These are phyloP conservation scores for Lepidium didymum DNA, from an alignment of 345 rosid genomes.

Conservation along the genomic window DNA sequence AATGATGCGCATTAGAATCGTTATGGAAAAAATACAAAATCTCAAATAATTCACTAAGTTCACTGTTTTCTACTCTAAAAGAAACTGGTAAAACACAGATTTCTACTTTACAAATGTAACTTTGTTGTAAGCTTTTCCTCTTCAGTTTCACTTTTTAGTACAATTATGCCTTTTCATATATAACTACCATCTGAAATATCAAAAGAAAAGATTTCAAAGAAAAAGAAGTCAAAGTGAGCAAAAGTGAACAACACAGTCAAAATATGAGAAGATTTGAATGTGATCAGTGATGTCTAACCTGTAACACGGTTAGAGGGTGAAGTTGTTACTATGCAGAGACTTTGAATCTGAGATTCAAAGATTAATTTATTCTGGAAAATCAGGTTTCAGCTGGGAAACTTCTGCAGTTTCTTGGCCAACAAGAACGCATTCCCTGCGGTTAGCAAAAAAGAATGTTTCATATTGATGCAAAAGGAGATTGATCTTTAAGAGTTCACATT, in stretches of 20 bases:
- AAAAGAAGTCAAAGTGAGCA: neutral
- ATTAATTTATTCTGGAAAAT: neutral
- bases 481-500: neutral
- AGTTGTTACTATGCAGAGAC: slow-evolving; percentile 8
- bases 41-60: neutral
- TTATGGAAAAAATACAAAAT: neutral
- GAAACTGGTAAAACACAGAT: slow-evolving; percentile 2
- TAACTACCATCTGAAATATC: neutral
- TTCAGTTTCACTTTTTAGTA: neutral
- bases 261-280: neutral
- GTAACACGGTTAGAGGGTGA: slow-evolving; percentile 12
- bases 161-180: neutral
- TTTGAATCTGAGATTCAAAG: slow-evolving; percentile 1
- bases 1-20: slow-evolving; percentile 5
- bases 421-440: slow-evolving; percentile 48
- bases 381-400: slow-evolving; percentile 32
- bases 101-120: slow-evolving; percentile 11
- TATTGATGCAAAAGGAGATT: neutral
- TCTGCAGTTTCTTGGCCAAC: slow-evolving; percentile 69
- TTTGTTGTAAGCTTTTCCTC: slow-evolving; percentile 7
- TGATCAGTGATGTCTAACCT: slow-evolving; percentile 11
- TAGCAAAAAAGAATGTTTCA: neutral
- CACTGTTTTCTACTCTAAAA: slow-evolving; percentile 13
- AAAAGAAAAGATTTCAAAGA: neutral
- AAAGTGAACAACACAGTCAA: neutral